phyloP scores from a whole-genome alignment of 108 stramenopile genomes.

The Thalassiosira profunda region DNA sequence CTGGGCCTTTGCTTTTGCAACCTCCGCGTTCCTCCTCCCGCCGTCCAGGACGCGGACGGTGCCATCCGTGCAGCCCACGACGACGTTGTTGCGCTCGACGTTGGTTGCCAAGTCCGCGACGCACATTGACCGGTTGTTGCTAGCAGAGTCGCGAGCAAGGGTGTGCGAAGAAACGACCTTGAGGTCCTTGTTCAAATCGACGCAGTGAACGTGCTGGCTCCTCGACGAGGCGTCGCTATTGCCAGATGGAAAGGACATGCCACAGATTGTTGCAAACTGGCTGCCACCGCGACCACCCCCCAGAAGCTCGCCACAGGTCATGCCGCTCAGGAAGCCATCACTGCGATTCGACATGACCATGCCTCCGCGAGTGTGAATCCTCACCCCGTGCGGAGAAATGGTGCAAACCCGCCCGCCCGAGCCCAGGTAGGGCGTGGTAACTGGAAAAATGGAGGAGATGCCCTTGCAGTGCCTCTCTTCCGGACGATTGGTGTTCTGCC shows the following conservation, averaged over 20 bases:
- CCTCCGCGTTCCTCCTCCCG: slow-evolving; percentile 50
- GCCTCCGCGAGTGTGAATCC: slow-evolving; percentile 78
- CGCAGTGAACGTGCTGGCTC: slow-evolving; percentile 60
- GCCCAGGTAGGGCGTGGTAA: slow-evolving; percentile 15
- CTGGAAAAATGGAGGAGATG: slow-evolving; percentile 50
- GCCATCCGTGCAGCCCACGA: slow-evolving; percentile 87
- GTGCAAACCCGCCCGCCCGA: slow-evolving; percentile 55
- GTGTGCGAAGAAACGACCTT: slow-evolving; percentile 73
- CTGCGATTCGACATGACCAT: slow-evolving; percentile 53
- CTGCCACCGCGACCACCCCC: background rate
- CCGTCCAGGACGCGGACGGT: slow-evolving; percentile 81
- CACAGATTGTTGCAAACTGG: slow-evolving; percentile 65
- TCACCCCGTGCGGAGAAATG: slow-evolving; percentile 70
- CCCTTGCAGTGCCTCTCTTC: slow-evolving; percentile 51
- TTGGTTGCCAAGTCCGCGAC: slow-evolving; percentile 67
- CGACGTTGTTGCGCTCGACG: slow-evolving; percentile 52
- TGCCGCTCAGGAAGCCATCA: slow-evolving; percentile 68
- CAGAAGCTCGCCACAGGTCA: slow-evolving; percentile 36
- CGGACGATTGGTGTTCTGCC: slow-evolving; percentile 5
- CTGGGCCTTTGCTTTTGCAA: slow-evolving; percentile 70
- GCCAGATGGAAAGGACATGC: slow-evolving; percentile 46
- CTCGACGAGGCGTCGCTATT: background rate
- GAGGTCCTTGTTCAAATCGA: slow-evolving; percentile 76
- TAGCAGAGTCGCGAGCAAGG: slow-evolving; percentile 35
- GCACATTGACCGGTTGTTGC: slow-evolving; percentile 40